Evolutionary conservation across 768 basidiomycete species (phyloP).

Genomic region (Leccinum sublutescens): DNA sequence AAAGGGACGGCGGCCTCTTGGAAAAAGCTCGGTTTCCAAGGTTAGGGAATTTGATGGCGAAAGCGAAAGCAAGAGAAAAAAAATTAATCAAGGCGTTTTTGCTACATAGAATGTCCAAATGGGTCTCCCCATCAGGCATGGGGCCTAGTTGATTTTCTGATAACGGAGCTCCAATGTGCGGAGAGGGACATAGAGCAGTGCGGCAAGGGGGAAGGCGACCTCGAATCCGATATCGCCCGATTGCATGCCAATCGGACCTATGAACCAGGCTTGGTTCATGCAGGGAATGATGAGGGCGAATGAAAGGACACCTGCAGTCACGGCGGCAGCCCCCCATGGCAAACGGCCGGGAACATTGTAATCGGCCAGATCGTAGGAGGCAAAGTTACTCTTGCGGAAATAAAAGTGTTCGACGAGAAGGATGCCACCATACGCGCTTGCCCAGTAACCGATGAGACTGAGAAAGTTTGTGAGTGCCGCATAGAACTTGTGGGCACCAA

Average conservation of each 20-base stretch:
- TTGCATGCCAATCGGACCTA: conserved; percentile 60
- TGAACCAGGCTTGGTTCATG: conserved; percentile 72
- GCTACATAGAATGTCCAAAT: conserved; percentile 12
- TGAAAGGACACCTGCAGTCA: conserved; percentile 47
- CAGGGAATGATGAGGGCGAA: conserved; percentile 59
- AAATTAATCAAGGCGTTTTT: conserved; percentile 3
- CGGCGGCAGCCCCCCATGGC: conserved; percentile 62
- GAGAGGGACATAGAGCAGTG: conserved; percentile 52
- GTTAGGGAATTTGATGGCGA: neutral
- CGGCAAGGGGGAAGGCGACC: conserved; percentile 50
- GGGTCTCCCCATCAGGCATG: neutral
- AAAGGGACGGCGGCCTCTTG: neutral
- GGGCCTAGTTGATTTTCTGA: conserved; percentile 23
- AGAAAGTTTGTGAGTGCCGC: conserved; percentile 61
- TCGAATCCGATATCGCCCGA: conserved; percentile 76
- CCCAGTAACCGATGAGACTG: conserved; percentile 68
- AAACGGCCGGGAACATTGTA: conserved; percentile 55
- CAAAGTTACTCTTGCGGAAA: conserved; percentile 53
- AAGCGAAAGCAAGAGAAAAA: neutral
- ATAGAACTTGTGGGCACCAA: conserved; percentile 69
- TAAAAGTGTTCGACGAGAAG: conserved; percentile 65
- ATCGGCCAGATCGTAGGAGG: conserved; percentile 44
- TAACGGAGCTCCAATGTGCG: conserved; percentile 47
- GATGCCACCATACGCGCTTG: conserved; percentile 54
- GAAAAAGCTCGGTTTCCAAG: conserved; percentile 1